Base-by-base conservation (phyloP, 1,139 yeast species). In the Magnusiomyces paraingens region DNA sequence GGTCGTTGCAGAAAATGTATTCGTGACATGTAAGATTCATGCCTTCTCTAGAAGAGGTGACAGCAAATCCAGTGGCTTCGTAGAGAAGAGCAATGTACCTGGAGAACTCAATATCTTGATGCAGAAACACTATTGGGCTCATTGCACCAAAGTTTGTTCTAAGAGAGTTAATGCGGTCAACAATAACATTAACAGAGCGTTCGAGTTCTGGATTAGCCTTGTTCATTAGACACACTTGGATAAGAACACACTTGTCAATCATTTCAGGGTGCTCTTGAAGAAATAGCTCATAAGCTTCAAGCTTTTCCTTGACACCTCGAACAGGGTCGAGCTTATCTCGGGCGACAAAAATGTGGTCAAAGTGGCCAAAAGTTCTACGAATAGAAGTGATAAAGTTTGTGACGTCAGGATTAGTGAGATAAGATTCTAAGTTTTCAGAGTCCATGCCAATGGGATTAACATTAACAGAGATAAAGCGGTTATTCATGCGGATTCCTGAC, bases 11-110 rank as follows among this genome's bases (percentile, higher is more conserved):
- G 55, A 84, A 84, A 41, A 90, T 80, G 66, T 86, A 94, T 68
- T 93, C 99, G 66, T 94, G 99, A 64, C 97, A 90, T 0, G 99
- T 90, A 66, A 93, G 75, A 65, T 93, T 93, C 87, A 93, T 86
- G 18, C 99, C 99, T 69, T 94, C 99, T 66, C 99, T 82, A 77
- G 93, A 80, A 1, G 96, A 86, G 3, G 95, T 83, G 2, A 93
- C 96, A 39, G 87, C 83, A 67, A 93, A 93, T 1, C 82, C 76
- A 61, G 87, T 95, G 0, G 98, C 96, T 66, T 90, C 97, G 47
- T 84, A 75, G 54, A 87, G 79, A 54, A 93, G 72, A 0, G 96
- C 98, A 61, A 93, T 71, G 66, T 93, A 93, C 69, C 93, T 98
- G 55, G 84, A 85, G 66, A 88, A 93, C 38, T 83, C 91, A 57